Evolutionary conservation across 257 asterid genomes (phyloP), one percentile per base, ranked within the genome.

Genomic region (Striga asiatica): DNA sequence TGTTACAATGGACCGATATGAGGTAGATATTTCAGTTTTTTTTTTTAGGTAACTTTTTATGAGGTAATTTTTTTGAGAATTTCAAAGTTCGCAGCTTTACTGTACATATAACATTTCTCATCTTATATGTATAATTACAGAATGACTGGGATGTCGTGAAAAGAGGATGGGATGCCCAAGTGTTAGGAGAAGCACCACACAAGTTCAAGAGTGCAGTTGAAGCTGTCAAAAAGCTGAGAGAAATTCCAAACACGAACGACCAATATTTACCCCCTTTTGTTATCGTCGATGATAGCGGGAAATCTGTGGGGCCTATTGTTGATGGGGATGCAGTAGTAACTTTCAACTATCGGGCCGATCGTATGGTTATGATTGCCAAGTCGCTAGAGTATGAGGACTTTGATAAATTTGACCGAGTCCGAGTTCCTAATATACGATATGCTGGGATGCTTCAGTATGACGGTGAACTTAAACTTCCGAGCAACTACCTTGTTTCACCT

Each of bases 391-490:
- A 83, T 57, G 81, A 54, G 50, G 66, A 91, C 66, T 91, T 91
- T 34, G 89, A 91, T 45, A 87, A 78, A 66, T 91, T 91, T 62
- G 96, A 87, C 31, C 71, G 95, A 29, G 98, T 91, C 60, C 65
- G 98, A 25, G 56, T 74, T 50, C 96, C 96, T 39, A 87, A 84
- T 59, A 91, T 84, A 27, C 82, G 83, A 35, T 91, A 84, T 53
- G 95, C 96, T 52, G 98, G 98, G 27, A 83, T 91, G 98, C 98
- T 91, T 62, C 96, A 91, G 67, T 91, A 91, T 54, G 98, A 91
- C 59, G 98, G 98, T 41, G 98, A 91, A 70, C 81, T 91, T 74
- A 84, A 87, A 71, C 98, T 91, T 62, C 98, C 98, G 31, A 87
- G 52, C 32, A 73, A 56, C 18, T 91, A 86, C 77, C 96, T 91